Evolutionary conservation across 345 rosid species (phyloP), one percentile per base, ranked within the genome.

Genomic region (Acer campestre): DNA sequence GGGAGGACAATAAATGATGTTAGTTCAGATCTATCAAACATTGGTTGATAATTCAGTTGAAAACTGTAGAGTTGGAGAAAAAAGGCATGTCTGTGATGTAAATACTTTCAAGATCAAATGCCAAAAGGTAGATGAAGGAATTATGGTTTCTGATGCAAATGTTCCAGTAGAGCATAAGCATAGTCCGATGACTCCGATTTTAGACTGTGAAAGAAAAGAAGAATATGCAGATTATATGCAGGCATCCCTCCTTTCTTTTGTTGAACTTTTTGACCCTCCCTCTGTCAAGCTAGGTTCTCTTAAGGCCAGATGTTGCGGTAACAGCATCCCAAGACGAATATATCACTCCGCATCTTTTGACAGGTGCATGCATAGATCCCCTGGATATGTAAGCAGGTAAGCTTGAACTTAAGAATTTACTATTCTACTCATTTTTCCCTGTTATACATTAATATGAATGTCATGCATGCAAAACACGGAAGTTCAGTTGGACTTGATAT

Each of bases 321-420:
- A 77, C 90, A 73, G 91, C 82, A 81, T 79, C 90, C 95, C 73
- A 70, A 78, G 75, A 85, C 91, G 67, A 77, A 78, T 69, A 74
- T 93, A 83, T 88, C 90, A 77, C 73, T 65, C 64, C 55, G 79
- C 88, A 91, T 91, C 84, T 89, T 88, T 83, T 83, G 55, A 46
- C 87, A 81, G 80, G 85, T 92, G 93, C 80, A 58, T 79, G 81
- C 85, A 44, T 93, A 97, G 98, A 87, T 92, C 70, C 93, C 93
- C 18, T 92, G 97, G 96, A 87, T 93, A 82, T 82, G 82, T 80
- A 89, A 88, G 74, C 88, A 88, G 96, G 97, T 95, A 82, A 53
- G 64, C 14, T 71, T 49, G 29, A 61, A 16, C 12, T 56, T 78
- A 27, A 76, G 27, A 71, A 51, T 35, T 79, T 78, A 25, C 75